Conservation (phyloP, 2,329 filamentous ascomycete genomes). For the Botrytis sinoallii region DNA sequence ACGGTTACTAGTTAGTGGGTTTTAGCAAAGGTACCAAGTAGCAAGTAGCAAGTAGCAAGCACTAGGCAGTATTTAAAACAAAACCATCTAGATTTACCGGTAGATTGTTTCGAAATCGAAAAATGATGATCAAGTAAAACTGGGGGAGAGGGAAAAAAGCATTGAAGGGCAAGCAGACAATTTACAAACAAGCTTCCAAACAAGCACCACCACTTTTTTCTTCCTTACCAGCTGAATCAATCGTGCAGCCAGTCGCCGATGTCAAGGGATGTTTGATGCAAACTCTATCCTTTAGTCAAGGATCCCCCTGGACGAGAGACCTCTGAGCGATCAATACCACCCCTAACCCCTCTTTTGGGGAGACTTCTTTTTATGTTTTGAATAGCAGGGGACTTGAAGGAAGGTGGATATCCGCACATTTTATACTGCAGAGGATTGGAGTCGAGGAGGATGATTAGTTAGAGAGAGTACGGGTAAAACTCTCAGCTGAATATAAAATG, state of each 20-base stretch:
- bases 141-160: background rate
- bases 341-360: background rate
- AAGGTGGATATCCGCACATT: background rate
- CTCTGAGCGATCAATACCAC: slow-evolving; percentile 4
- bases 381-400: background rate
- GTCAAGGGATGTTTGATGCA: slow-evolving; percentile 6
- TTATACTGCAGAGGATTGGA: background rate
- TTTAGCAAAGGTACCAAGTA: background rate
- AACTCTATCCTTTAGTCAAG: slow-evolving; percentile 5
- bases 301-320: slow-evolving; percentile 14
- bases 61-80: background rate
- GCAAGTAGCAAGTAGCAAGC: background rate
- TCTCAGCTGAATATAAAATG: background rate
- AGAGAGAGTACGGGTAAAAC: background rate
- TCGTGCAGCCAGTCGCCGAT: slow-evolving; percentile 8
- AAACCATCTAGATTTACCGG: background rate
- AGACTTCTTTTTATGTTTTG: background rate
- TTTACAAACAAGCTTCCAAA: background rate
- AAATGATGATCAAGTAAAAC: background rate
- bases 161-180: background rate
- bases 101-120: slow-evolving; percentile 5
- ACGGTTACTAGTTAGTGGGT: background rate
- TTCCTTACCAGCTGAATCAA: background rate
- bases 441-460: background rate
- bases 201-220: background rate